phyloP scores from a whole-genome alignment of 495 filamentous ascomycete genomes.

The Podospora australis region DNA sequence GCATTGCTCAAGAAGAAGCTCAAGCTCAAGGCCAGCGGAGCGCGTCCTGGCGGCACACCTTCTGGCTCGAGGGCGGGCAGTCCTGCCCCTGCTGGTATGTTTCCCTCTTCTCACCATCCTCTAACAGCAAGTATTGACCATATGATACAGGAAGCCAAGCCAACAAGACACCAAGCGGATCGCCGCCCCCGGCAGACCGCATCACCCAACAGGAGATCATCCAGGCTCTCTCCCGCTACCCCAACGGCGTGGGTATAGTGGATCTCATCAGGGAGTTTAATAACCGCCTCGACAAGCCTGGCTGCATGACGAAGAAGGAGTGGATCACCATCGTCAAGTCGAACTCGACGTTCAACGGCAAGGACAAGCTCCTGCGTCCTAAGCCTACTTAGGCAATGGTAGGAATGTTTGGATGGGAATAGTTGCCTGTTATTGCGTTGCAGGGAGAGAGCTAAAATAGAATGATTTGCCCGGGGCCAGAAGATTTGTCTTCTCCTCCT shows the following conservation, averaged over 20 bases:
- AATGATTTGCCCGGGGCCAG: too few relatives aligned
- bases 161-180: conserved; percentile 37
- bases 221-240: conserved; percentile 45
- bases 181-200: conserved; percentile 11
- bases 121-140: not conserved
- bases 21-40: conserved; percentile 41
- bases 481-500: too few relatives aligned
- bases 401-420: too few relatives aligned
- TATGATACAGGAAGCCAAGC: conserved; percentile 5
- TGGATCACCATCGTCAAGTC: conserved; percentile 52
- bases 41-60: conserved; percentile 37
- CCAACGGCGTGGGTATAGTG: conserved; percentile 59
- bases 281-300: conserved; percentile 45
- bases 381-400: conserved; percentile 19
- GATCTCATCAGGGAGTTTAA: conserved; percentile 59
- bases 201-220: conserved; percentile 49
- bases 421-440: too few relatives aligned
- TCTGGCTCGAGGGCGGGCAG: conserved; percentile 49
- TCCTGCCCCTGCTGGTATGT: conserved; percentile 34
- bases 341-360: conserved; percentile 28
- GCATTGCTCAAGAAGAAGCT: conserved; percentile 58
- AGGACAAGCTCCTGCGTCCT: conserved; percentile 38
- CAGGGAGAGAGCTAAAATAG: too few relatives aligned
- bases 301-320: conserved; percentile 32
- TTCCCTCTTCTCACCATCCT: not conserved